A percentile compares a stretch with the other conserved stretches of the same genome.
Evolutionary conservation across 768 basidiomycete species (phyloP).

Genomic region (Ramaria sp.): DNA sequence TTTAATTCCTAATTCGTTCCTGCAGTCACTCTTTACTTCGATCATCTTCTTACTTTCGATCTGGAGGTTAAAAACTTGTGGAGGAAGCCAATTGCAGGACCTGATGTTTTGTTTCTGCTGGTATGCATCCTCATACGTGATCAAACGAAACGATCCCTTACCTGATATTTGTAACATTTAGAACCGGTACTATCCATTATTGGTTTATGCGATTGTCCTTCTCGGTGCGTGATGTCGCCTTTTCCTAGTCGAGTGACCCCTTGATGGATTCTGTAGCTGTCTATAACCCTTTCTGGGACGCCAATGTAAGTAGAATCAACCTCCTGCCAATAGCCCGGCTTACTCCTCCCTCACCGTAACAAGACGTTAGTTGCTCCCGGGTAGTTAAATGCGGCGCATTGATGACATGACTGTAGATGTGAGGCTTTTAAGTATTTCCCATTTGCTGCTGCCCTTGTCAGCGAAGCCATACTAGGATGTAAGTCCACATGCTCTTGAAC

Average conservation of each 20-base stretch:
- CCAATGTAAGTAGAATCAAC: neutral
- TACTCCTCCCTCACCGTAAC: neutral
- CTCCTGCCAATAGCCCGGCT: neutral
- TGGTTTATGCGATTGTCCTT: neutral
- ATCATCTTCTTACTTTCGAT: neutral
- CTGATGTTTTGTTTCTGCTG: neutral
- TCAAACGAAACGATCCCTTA: neutral
- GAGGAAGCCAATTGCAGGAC: neutral
- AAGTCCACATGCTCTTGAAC: neutral
- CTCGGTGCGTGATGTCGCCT: neutral
- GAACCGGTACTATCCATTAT: conserved; percentile 1
- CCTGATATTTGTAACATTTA: neutral
- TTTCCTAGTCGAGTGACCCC: neutral
- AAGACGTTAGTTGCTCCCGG: neutral
- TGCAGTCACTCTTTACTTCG: neutral
- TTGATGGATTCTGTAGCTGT: neutral
- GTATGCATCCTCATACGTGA: neutral
- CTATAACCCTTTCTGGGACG: neutral
- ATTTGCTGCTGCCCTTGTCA: neutral
- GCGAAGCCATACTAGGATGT: neutral
- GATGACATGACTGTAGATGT: neutral
- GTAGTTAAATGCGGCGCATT: too few species aligned
- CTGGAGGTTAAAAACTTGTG: neutral
- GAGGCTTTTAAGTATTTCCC: neutral
- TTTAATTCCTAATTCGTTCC: neutral